Base-by-base conservation (phyloP, 148 eudicot species). In the Cornus suecica region DNA sequence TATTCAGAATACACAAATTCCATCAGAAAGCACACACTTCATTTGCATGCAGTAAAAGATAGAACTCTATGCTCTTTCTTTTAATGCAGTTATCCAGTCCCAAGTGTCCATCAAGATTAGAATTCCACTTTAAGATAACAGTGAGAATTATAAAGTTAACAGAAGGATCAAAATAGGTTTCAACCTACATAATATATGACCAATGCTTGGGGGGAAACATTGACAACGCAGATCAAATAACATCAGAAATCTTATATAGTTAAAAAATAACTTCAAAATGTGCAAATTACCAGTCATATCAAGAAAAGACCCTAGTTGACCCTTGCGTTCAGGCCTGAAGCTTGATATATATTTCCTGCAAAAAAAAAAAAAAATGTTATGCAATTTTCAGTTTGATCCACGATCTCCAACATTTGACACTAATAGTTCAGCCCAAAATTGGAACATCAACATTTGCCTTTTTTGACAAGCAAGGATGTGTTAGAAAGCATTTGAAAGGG, bases 281-380 rank as follows among this genome's bases (percentile, higher is more conserved):
- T 54, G 67, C 61, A 63, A 41, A 72, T 76, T 86, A 94, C 98
- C 98, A 74, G 76, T 67, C 13, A 81, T 81, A 79, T 94, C 97
- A 68, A 94, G 74, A 76, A 76, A 62, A 65, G 93, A 83, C 76
- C 98, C 98, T 3, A 87, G 2, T 61, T 69, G 83, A 42, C 98
- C 97, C 65, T 78, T 72, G 63, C 94, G 91, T 80, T 85, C 87
- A 84, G 85, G 86, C 81, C 98, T 86, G 76, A 92, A 84, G 81
- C 93, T 94, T 80, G 98, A 94, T 26, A 87, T 51, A 71, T 83
- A 94, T 78, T 92, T 92, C 94, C 98, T 94, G 92, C 76, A 80
- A 75, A 82, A 61, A 62, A 2, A 76, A 56, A 76, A 30, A 67
- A 68, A 32, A 58, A 58, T 58, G 62, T 58, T 22, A 20, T 14